phyloP scores from a whole-genome alignment of 2,329 filamentous ascomycete genomes.

The Fusarium buxicola region DNA sequence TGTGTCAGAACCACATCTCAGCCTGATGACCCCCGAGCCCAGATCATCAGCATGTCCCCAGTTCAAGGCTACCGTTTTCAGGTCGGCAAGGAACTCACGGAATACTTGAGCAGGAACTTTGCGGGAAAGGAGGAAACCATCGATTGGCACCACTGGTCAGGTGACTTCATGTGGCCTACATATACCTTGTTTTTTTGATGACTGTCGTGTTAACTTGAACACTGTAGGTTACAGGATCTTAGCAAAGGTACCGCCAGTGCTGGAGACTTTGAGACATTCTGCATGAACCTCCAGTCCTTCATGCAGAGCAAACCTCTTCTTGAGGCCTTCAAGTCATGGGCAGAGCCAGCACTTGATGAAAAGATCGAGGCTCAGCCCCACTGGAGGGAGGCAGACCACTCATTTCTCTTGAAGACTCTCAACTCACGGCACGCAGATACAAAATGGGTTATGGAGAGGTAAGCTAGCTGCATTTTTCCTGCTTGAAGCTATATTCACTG shows the following conservation, averaged over 20 bases:
- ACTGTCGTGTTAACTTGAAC: not conserved
- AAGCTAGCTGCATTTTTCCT: not conserved
- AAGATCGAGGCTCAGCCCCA: conserved; percentile 8
- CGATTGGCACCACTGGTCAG: conserved; percentile 17
- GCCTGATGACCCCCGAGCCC: not conserved
- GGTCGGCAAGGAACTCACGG: not conserved
- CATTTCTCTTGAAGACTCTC: not conserved
- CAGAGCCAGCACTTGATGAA: not conserved
- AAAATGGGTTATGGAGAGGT: conserved; percentile 12
- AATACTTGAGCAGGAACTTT: not conserved
- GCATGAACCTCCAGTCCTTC: not conserved
- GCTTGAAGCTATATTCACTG: not conserved
- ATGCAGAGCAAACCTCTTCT: not conserved
- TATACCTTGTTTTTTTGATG: no score
- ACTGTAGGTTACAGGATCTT: conserved; percentile 3
- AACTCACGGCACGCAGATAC: not conserved
- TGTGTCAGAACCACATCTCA: not conserved
- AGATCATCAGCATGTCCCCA: fast-evolving
- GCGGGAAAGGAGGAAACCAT: conserved; percentile 1
- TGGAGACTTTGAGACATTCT: not conserved
- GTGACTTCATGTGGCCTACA: not conserved
- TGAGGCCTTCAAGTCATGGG: conserved; percentile 14
- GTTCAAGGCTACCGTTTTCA: not conserved
- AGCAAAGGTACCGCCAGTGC: not conserved
- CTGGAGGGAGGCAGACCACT: not conserved